Evolutionary conservation across 2,329 filamentous ascomycete species (phyloP).

Genomic region (Talaromyces sp.): DNA sequence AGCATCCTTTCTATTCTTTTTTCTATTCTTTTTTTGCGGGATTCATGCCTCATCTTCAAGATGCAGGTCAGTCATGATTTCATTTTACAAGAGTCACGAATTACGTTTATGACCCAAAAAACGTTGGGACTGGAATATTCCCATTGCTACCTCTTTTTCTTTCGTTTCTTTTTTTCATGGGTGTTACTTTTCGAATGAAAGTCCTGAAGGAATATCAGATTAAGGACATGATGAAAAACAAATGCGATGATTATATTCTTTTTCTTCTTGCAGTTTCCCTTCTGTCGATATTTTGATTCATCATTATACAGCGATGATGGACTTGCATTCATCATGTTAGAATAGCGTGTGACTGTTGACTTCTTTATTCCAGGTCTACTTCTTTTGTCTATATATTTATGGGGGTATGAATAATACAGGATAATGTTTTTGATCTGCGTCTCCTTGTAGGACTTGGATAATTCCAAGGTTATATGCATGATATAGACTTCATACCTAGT

Average conservation of each 20-base stretch:
- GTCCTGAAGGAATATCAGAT: background rate
- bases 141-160: background rate
- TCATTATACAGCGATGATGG: background rate
- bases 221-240: background rate
- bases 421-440: background rate
- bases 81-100: background rate
- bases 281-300: background rate
- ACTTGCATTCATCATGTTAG: constrained; percentile 2
- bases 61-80: background rate
- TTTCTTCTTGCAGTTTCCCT: background rate
- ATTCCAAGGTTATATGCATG: background rate
- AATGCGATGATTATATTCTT: background rate
- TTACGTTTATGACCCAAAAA: constrained; percentile 3
- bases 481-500: too few relatives aligned
- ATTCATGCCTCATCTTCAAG: background rate
- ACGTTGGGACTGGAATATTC: background rate
- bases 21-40: background rate
- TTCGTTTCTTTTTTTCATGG: background rate
- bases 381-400: background rate
- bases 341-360: constrained; percentile 4
- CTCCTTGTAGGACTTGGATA: background rate
- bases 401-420: constrained; percentile 1
- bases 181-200: background rate
- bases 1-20: constrained; percentile 1
- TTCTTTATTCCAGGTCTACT: background rate